Evolutionary conservation across 192 early-diverging fungal genomes (phyloP), one percentile per base, ranked within the genome.

Genomic region (Rhizophagus sp.): DNA sequence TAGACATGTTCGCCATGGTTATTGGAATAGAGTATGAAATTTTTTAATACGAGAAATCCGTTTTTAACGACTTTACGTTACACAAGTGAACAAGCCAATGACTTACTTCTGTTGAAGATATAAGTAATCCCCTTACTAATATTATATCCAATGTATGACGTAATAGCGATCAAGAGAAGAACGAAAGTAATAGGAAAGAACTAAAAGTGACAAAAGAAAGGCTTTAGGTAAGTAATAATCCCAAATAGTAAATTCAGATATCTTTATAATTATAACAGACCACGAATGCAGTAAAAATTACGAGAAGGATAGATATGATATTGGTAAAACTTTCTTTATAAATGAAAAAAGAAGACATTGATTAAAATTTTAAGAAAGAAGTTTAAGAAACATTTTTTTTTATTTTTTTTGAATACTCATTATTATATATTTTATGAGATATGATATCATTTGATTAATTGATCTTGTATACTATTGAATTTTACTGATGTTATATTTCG

Each of bases 1-100:
- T 71, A 27, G 34, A 47, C 24, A 71, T 71, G 41, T 47, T 71
- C 69, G 34, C 34, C 66, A 68, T 68, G 34, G 66, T 68, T 68
- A 2, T 68, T 0, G 66, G 66, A 68, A 68, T 34, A 68, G 33
- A 34, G 24, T 34, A 34, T 0, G 33, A 68, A 68, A 68, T 41
- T 68, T 68, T 57, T 57, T 57, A 57, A 57, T 57, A 57, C 15
- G 1, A 57, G 1, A 57, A 57, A 57, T 57, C 1, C 50, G 49
- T 57, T 57, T 57, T 57, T 57, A 17, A 52, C 1, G 13, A 57
- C 15, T 57, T 57, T 52, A 52, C 13, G 13, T 52, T 52, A 52
- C 50, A 52, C 50, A 52, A 52, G 50, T 52, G 50, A 52, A 52
- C 1, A 52, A 52, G 11, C 50, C 50, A 52, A 52, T 52, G 50